Evolutionary conservation across 2,329 filamentous ascomycete genomes (phyloP), one percentile per base, ranked within the genome.

Genomic region (Phyllosticta paracitricarpa): DNA sequence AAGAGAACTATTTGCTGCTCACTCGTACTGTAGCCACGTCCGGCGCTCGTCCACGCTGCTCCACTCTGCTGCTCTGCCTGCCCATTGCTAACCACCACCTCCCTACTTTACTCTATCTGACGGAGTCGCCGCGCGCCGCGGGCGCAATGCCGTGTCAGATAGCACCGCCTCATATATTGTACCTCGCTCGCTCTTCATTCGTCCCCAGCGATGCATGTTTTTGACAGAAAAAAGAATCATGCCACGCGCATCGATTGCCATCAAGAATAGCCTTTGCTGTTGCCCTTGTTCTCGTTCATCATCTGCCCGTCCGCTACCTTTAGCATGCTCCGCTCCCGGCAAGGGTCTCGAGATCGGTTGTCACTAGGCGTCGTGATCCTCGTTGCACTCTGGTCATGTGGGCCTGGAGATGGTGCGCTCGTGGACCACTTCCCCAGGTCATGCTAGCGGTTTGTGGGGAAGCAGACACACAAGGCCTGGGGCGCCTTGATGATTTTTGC

Each of bases 361-460:
- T 60, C 58, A 60, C 33, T 53, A 60, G 58, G 58, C 58, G 56
- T 40, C 30, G 58, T 30, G 58, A 60, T 56, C 58, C 58, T 60
- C 58, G 58, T 60, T 26, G 58, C 58, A 56, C 52, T 26, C 52
- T 19, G 54, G 59, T 61, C 59, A 61, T 57, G 59, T 57, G 59
- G 59, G 56, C 59, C 59, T 61, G 59, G 59, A 57, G 59, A 57
- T 14, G 54, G 2, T 35, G 59, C 54, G 40, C 59, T 61, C 59
- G 59, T 61, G 59, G 56, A 48, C 54, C 51, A 28, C 53, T 56
- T 51, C 54, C 59, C 59, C 52, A 54, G 54, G 56, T 54, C 56
- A 56, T 51, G 54, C 59, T 61, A 61, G 59, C 59, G 59, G 25
- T 51, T 51, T 57, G 59, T 54, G 59, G 59, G 59, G 59, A 54